Base-by-base conservation (phyloP, 148 eudicot genomes). In the Euryodendron excelsum region DNA sequence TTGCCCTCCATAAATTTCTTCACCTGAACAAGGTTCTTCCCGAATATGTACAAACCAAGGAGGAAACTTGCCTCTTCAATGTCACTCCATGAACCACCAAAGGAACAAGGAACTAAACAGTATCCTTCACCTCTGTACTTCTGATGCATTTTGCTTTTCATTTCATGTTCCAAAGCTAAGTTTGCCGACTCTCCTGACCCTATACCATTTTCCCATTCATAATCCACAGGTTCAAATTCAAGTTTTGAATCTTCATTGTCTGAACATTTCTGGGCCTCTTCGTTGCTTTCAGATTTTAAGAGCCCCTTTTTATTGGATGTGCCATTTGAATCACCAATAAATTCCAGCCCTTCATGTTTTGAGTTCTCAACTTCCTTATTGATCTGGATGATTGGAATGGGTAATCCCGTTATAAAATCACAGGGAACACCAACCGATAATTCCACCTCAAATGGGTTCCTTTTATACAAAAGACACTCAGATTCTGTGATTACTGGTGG, bases 11-110 rank as follows among this genome's bases (percentile, higher is more conserved):
- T 74, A 81, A 92, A 92, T 53, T 69, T 84, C 74, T 73, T 79
- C 72, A 94, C 84, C 67, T 52, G 82, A 75, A 78, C 89, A 74
- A 94, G 93, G 62, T 92, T 86, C 86, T 92, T 94, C 79, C 87
- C 90, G 75, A 92, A 91, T 31, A 94, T 81, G 76, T 89, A 94
- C 76, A 94, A 80, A 33, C 97, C 97, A 60, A 94, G 91, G 53
- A 92, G 82, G 78, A 94, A 94, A 73, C 91, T 82, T 47, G 78
- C 87, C 82, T 82, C 87, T 77, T 92, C 97, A 66, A 82, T 72
- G 53, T 83, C 87, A 80, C 81, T 92, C 96, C 96, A 90, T 15
- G 78, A 65, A 34, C 76, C 84, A 27, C 53, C 74, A 39, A 74
- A 39, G 21, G 59, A 60, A 64, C 85, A 91, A 67, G 95, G 97